These are phyloP conservation scores for Pterocarpus macrocarpus DNA, from an alignment of 306 rosid species.

Conservation along the genomic window DNA sequence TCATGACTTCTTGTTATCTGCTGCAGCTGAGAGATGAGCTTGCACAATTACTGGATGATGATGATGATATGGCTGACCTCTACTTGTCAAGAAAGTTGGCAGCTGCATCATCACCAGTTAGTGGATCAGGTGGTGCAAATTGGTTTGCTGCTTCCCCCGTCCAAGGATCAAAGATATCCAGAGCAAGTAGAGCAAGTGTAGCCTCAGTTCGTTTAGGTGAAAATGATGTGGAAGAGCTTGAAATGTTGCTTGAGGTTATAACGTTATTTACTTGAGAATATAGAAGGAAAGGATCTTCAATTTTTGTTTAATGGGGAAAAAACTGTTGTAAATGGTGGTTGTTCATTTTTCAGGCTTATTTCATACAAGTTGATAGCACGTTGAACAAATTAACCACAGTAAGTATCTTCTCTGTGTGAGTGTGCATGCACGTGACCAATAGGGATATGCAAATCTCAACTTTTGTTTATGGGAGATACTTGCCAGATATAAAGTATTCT, in stretches of 20 bases:
- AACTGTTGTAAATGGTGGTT: constrained; percentile 30
- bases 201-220: constrained; percentile 80
- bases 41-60: constrained; percentile 93
- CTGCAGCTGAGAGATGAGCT: constrained; percentile 84
- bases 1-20: constrained; percentile 24
- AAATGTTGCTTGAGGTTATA: constrained; percentile 91
- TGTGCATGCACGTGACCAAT: too few relatives aligned
- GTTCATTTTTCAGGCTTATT: constrained; percentile 80
- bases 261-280: constrained; percentile 28
- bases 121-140: constrained; percentile 70
- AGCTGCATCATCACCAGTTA: constrained; percentile 65
- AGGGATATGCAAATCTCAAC: background rate
- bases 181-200: constrained; percentile 84
- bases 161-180: constrained; percentile 76
- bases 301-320: constrained; percentile 17
- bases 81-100: constrained; percentile 89
- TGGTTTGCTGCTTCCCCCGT: constrained; percentile 85
- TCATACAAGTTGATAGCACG: constrained; percentile 92
- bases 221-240: constrained; percentile 93
- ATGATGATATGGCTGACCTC: constrained; percentile 97
- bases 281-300: constrained; percentile 3
- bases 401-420: constrained; percentile 31
- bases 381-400: constrained; percentile 88
- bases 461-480: background rate
- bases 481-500: background rate